A percentile compares a stretch with the other conserved stretches of the same genome.
These are phyloP conservation scores for Cordyceps sp. DNA, from an alignment of 2,329 filamentous ascomycete genomes.

Conservation along the genomic window DNA sequence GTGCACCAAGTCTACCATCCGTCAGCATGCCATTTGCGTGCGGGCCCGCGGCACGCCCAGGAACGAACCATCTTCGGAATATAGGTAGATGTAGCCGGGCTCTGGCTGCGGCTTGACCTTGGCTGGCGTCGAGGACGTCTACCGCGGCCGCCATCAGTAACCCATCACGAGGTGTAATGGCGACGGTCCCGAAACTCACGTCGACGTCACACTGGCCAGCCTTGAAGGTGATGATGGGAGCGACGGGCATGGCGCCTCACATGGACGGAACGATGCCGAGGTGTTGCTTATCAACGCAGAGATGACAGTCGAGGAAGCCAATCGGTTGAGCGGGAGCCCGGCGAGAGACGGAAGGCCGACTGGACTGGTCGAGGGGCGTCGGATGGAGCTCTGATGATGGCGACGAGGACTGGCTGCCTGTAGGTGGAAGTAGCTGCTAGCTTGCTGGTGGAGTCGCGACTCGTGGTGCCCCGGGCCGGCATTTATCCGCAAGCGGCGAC, in stretches of 20 bases:
- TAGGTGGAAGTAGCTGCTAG: too few relatives aligned
- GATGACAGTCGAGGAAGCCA: too few relatives aligned
- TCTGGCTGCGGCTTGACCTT: conserved; percentile 59
- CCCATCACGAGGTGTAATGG: too few relatives aligned
- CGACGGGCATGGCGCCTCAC: conserved; percentile 50
- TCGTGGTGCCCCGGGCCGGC: conserved; percentile 5
- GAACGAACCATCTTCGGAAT: conserved; percentile 63
- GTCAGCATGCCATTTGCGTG: background rate
- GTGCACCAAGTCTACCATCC: conserved; percentile 58
- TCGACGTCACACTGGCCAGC: conserved; percentile 77
- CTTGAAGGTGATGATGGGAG: conserved; percentile 89
- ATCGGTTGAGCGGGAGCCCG: too few relatives aligned
- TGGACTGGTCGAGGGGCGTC: too few relatives aligned
- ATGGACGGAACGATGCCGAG: background rate
- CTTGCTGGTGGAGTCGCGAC: too few relatives aligned
- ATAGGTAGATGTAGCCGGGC: conserved; percentile 82
- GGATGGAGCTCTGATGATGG: too few relatives aligned
- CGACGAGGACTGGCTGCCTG: too few relatives aligned
- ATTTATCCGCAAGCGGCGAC: conserved; percentile 4
- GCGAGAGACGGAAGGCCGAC: too few relatives aligned
- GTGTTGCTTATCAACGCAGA: background rate
- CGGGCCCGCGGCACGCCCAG: background rate
- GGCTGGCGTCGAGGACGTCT: conserved; percentile 38
- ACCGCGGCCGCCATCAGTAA: background rate
- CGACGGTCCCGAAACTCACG: conserved; percentile 32